phyloP scores from a whole-genome alignment of 768 basidiomycete species.

The Tephrocybe sp. region DNA sequence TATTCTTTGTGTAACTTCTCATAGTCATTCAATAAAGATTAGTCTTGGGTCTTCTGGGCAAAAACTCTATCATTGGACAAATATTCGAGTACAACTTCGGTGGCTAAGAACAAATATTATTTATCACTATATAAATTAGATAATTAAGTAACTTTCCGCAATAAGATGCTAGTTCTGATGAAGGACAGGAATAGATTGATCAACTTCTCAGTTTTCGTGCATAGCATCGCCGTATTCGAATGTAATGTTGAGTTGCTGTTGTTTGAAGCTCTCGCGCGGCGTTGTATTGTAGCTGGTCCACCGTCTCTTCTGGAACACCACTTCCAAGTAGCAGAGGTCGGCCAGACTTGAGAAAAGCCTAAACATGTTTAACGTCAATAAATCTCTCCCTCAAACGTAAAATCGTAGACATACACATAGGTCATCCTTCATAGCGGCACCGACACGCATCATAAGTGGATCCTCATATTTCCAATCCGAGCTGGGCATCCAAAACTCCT shows the following conservation, averaged over 20 bases:
- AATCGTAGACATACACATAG: slow-evolving; percentile 38
- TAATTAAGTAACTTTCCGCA: too few relatives aligned
- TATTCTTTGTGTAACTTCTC: too few relatives aligned
- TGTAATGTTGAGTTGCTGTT: slow-evolving; percentile 43
- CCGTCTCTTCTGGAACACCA: slow-evolving; percentile 51
- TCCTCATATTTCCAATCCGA: slow-evolving; percentile 51
- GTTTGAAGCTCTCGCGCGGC: slow-evolving; percentile 51
- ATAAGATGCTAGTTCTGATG: too few relatives aligned
- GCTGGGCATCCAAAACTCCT: slow-evolving; percentile 62
- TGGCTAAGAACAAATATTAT: too few relatives aligned
- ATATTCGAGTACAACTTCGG: too few relatives aligned
- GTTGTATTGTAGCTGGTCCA: slow-evolving; percentile 52
- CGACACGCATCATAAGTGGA: slow-evolving; percentile 32
- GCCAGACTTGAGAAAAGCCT: slow-evolving; percentile 66
- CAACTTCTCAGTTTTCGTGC: slow-evolving; percentile 43
- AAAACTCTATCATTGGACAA: too few relatives aligned
- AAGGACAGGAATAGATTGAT: too few relatives aligned
- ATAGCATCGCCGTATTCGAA: slow-evolving; percentile 59
- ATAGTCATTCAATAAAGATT: too few relatives aligned
- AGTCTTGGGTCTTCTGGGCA: too few relatives aligned
- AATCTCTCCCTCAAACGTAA: not conserved
- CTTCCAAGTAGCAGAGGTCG: slow-evolving; percentile 66
- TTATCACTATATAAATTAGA: too few relatives aligned
- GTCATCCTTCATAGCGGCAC: slow-evolving; percentile 54
- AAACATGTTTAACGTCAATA: not conserved